A percentile compares a stretch with the other conserved stretches of the same genome.
phyloP scores from a whole-genome alignment of 2,329 filamentous ascomycete species.

The Penicillium digitatum region DNA sequence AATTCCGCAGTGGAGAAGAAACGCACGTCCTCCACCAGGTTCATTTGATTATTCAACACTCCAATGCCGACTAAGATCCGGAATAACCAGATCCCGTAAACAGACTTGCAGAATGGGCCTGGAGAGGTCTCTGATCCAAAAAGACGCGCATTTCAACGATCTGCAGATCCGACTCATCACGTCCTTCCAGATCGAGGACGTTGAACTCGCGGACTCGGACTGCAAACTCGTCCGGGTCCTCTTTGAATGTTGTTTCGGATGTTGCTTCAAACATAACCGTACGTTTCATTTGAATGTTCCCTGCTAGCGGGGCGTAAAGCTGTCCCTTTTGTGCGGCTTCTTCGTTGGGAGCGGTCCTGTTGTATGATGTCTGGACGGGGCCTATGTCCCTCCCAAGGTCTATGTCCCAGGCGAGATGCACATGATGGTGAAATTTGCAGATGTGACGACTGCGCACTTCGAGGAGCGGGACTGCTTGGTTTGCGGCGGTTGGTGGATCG shows the following conservation, averaged over 20 bases:
- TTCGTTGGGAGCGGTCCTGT: neutral
- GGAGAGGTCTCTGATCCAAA: slow-evolving; percentile 19
- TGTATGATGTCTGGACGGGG: neutral
- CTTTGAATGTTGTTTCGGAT: slow-evolving; percentile 15
- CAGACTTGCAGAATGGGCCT: slow-evolving; percentile 13
- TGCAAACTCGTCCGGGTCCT: slow-evolving; percentile 22
- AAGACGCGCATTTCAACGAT: slow-evolving; percentile 21
- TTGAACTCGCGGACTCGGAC: slow-evolving; percentile 21
- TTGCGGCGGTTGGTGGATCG: slow-evolving; percentile 12
- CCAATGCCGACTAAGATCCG: neutral
- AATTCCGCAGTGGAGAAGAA: slow-evolving; percentile 12
- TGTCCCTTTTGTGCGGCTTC: neutral
- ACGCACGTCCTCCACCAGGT: neutral
- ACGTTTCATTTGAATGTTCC: slow-evolving; percentile 8
- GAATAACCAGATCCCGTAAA: neutral
- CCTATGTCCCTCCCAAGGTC: slow-evolving; percentile 1
- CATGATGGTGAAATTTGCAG: slow-evolving; percentile 13
- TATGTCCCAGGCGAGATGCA: slow-evolving; percentile 24
- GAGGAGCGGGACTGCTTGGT: slow-evolving; percentile 11
- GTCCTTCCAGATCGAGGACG: slow-evolving; percentile 16
- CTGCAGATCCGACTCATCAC: slow-evolving; percentile 6
- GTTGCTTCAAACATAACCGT: slow-evolving; percentile 25
- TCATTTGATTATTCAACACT: slow-evolving; percentile 2
- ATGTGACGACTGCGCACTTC: slow-evolving; percentile 18
- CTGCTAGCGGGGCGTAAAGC: slow-evolving; percentile 6